Evolutionary conservation across 2,329 filamentous ascomycete genomes (phyloP).

Genomic region (Fusarium begoniae): DNA sequence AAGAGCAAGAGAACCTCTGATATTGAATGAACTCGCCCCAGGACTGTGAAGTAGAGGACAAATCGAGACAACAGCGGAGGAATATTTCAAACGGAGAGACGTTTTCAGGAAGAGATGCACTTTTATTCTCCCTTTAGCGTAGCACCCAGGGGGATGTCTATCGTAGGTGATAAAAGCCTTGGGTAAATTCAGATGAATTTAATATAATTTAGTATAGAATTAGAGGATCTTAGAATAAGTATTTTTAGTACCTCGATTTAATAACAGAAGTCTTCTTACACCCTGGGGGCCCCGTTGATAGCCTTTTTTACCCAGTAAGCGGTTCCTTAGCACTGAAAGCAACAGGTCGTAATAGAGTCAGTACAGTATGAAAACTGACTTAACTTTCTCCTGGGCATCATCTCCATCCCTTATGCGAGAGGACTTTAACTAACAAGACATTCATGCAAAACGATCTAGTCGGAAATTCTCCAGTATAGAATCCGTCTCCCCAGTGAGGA

Average conservation of each 20-base stretch:
- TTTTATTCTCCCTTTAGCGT: background rate
- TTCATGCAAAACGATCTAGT: background rate
- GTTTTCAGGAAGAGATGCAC: background rate
- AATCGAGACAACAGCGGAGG: background rate
- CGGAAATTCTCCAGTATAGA: background rate
- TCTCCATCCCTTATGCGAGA: too few species aligned
- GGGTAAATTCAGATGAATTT: too few species aligned
- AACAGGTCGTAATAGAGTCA: background rate
- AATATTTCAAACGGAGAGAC: too few species aligned
- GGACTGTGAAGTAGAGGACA: background rate
- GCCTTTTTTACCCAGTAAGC: background rate
- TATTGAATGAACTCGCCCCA: background rate
- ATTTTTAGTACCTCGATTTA: too few species aligned
- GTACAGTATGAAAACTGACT: too few species aligned
- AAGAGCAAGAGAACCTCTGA: background rate
- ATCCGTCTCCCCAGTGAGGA: background rate
- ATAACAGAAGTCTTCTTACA: too few species aligned
- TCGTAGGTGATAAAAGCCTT: too few species aligned
- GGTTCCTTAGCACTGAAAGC: background rate
- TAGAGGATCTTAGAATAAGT: too few species aligned
- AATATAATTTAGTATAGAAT: too few species aligned
- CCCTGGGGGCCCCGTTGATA: too few species aligned
- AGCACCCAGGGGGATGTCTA: too few species aligned
- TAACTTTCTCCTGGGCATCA: background rate
- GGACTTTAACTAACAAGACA: background rate